These are phyloP conservation scores for Tribonema minus DNA, from an alignment of 108 stramenopile species.

Conservation along the genomic window DNA sequence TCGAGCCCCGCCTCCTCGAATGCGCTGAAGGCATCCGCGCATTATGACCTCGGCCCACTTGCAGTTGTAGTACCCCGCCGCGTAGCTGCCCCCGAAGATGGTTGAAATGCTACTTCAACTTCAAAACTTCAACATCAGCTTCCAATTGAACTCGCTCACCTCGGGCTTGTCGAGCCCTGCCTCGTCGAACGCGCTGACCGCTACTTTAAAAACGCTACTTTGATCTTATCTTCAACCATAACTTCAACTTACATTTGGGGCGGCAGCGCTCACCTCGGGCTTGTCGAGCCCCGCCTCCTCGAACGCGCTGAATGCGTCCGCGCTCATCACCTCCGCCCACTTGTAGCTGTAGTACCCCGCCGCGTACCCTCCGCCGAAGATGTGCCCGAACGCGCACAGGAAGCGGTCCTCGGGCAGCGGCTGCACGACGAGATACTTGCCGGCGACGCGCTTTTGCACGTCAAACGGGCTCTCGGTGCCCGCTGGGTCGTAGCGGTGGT, in stretches of 20 bases:
- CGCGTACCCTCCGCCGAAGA: slow-evolving; percentile 46
- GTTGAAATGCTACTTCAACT: no score
- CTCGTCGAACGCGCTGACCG: slow-evolving; percentile 96
- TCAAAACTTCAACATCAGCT: no score
- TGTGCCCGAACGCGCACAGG: slow-evolving; percentile 90
- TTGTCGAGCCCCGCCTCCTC: slow-evolving; percentile 96
- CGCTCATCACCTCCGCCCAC: slow-evolving; percentile 96
- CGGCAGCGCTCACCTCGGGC: slow-evolving; percentile 84
- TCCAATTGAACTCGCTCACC: no score
- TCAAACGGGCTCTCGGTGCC: slow-evolving; percentile 61
- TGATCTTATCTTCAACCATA: no score
- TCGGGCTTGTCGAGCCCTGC: slow-evolving; percentile 92
- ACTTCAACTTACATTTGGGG: no score
- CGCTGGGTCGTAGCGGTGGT: slow-evolving; percentile 74
- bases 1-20: slow-evolving; percentile 97
- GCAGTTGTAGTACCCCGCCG: slow-evolving; percentile 37
- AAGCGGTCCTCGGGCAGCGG: slow-evolving; percentile 92
- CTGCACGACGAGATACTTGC: slow-evolving; percentile 73
- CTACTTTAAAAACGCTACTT: no score
- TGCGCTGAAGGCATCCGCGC: slow-evolving; percentile 92
- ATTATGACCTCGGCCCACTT: slow-evolving; percentile 96
- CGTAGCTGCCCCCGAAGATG: no score
- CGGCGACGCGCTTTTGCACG: slow-evolving; percentile 77
- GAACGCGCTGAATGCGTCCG: slow-evolving; percentile 96
- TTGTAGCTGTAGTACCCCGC: slow-evolving; percentile 41